phyloP scores from a whole-genome alignment of 2,329 filamentous ascomycete species.

The Cladophialophora yegresii region DNA sequence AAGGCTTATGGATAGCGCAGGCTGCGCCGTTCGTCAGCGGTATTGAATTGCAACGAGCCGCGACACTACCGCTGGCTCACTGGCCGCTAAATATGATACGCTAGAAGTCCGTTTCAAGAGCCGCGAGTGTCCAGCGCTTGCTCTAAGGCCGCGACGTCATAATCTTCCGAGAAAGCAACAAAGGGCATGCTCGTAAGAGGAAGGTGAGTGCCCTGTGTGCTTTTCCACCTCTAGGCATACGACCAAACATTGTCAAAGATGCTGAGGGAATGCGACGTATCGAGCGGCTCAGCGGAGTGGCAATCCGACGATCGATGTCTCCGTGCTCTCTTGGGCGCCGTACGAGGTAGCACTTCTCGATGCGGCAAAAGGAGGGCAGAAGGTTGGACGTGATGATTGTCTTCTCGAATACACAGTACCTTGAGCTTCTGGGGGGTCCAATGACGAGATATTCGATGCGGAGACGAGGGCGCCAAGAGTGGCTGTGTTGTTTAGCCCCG shows the following conservation, averaged over 20 bases:
- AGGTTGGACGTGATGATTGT: not conserved
- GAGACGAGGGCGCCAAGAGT: conserved; percentile 25
- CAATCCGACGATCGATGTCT: not conserved
- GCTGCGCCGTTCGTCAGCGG: not conserved
- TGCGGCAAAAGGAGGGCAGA: not conserved
- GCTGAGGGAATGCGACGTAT: not conserved
- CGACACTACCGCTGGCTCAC: not conserved
- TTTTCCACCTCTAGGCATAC: not conserved
- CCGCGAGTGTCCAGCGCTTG: not conserved
- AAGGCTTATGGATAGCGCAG: not conserved
- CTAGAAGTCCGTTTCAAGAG: not conserved
- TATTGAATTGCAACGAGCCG: not conserved
- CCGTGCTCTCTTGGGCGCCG: not conserved
- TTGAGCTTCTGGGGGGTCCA: not conserved
- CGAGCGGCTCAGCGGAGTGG: not conserved
- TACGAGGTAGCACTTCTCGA: not conserved
- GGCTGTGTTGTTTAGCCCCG: conserved; percentile 23
- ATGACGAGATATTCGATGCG: not conserved
- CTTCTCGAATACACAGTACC: conserved; percentile 6
- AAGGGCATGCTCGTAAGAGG: not conserved
- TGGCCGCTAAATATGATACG: not conserved
- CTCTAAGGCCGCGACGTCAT: not conserved
- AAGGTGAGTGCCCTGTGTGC: not conserved
- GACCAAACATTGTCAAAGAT: not conserved
- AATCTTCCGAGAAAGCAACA: not conserved